Conservation (phyloP, 148 eudicot genomes). For the Pouteria glomerata region DNA sequence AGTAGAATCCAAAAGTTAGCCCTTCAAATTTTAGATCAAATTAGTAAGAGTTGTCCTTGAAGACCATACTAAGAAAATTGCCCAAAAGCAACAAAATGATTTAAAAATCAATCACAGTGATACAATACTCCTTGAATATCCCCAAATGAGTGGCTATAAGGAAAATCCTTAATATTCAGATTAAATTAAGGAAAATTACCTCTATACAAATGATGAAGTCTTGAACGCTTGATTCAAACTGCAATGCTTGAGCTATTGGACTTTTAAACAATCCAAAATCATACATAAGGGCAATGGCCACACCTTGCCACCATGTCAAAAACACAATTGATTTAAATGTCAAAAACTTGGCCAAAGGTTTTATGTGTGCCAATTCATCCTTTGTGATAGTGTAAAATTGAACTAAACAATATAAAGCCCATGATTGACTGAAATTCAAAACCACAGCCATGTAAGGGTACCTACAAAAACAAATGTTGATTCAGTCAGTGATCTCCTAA, state of each 20-base stretch:
- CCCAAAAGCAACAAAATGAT: not conserved
- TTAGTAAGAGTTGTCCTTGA: not conserved
- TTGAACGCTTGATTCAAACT: constrained; percentile 86
- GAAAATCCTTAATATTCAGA: not conserved
- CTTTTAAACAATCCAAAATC: constrained; percentile 80
- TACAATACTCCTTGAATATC: not conserved
- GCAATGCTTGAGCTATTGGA: constrained; percentile 89
- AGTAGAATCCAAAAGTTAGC: not conserved
- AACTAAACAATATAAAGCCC: constrained; percentile 98
- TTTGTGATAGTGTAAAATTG: constrained; percentile 82
- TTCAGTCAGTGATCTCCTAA: constrained; percentile 5
- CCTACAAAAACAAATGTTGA: constrained; percentile 42
- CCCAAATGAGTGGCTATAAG: not conserved
- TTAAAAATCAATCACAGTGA: not conserved
- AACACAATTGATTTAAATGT: constrained; percentile 98
- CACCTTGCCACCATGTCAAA: constrained; percentile 99
- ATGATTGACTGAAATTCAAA: constrained; percentile 93
- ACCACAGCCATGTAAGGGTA: constrained; percentile 89
- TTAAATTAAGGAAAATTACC: constrained; percentile 41
- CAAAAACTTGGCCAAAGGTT: constrained; percentile 87
- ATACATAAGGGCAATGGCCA: constrained; percentile 77
- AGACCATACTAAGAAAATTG: not conserved
- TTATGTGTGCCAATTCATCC: constrained; percentile 80
- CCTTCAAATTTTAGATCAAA: not conserved
- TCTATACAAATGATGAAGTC: constrained; percentile 98